Base-by-base conservation (phyloP, 768 basidiomycete species). In the Cystofilobasidium bisporidii region DNA sequence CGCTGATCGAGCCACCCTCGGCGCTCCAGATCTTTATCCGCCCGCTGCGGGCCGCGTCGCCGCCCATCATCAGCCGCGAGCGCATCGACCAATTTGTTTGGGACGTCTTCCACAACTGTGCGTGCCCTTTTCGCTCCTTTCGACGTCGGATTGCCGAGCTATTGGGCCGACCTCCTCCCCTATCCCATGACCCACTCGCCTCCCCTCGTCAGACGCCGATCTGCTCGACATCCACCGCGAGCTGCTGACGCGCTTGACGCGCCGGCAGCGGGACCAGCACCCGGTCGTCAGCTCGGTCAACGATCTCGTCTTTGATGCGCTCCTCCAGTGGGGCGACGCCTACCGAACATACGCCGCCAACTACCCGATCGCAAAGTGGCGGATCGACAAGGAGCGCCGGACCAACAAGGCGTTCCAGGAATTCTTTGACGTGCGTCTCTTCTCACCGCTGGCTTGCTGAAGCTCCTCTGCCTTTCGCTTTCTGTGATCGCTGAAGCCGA, bases 11-110 rank as follows among this genome's bases (percentile, higher is more conserved):
- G 36, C 36, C 36, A 5, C 36, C 24, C 56, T 48, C 14, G 41
- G 24, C 45, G 8, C 41, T 3, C 18, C 41, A 92, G 88, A 87
- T 96, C 78, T 96, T 88, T 72, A 82, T 83, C 81, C 55, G 70
- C 30, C 74, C 75, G 12, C 69, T 78, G 0, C 69, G 75, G 15
- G 58, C 71, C 30, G 74, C 77, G 18, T 73, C 75, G 84, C 91
- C 69, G 84, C 88, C n/a, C 86, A 92, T 78, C 89, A 92, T 77
- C 71, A 75, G 33, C 67, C 72, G 40, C 71, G 76, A 68, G 24
- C 48, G 61, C 17, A 45, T 68, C 55, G 61, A 68, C 26, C 18
- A 33, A 22, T 68, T 61, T 22, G 63, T 68, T 50, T 48, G 33
- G 15, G 66, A 68, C 12, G 66, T 68, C 8, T 68, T 68, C n/a